Base-by-base conservation (phyloP, 139 green algal species). In the Picochlorum sp. region DNA sequence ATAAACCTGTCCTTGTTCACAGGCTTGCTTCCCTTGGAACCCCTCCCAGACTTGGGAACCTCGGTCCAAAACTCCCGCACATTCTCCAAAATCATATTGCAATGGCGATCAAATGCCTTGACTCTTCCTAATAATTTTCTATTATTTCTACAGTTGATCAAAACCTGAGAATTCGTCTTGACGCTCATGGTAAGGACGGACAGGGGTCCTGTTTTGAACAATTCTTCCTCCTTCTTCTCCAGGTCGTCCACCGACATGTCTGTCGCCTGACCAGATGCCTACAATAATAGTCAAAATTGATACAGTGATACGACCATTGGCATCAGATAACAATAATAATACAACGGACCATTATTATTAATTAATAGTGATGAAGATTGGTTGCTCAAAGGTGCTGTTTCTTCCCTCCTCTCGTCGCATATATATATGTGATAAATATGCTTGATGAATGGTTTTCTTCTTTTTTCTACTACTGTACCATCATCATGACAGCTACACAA, bases 41-140 rank as follows among this genome's bases (percentile, higher is more conserved):
- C 90, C 74, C 90, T 92, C 11, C 92, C 90, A 4, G 80, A 88
- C 67, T 96, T 97, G 3, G 90, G 90, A 26, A 95, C 83, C 84
- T 99, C 94, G 49, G 88, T 96, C 94, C 94, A 99, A 84, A 99
- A 96, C 77, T 99, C 94, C 59, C 95, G 97, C 11, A 99, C 94
- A 66, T 97, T 98, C 67, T 99, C 94, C 24, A 99, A 65, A 16
- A 99, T 80, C 94, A 99, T 98, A 83, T 99, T 99, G 82, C 85
- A 97, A 77, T 99, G 94, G 28, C 94, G 75, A 76, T 99, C 94
- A 65, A 99, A 99, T 0, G 94, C 94, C 75, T 98, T 99, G 5
- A 99, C 86, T 5, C 92, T 75, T 1, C 76, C 94, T 20, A 99
- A 79, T 37, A 99, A 76, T 79, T 99, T 99, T 55, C 90, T 78